phyloP scores from a whole-genome alignment of 208 protist species.

The Naegleria fowleri region DNA sequence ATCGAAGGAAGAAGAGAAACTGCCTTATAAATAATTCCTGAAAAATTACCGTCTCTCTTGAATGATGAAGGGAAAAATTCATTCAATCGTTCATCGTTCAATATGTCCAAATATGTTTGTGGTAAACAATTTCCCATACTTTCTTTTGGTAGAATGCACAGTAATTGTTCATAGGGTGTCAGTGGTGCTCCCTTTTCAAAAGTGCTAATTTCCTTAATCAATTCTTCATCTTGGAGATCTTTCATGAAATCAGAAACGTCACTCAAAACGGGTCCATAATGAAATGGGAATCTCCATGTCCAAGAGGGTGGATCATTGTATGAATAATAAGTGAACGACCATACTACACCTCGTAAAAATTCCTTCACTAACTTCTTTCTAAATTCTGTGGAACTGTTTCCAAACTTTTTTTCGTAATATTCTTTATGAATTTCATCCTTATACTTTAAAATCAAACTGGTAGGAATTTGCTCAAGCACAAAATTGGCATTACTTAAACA shows the following conservation, averaged over 20 bases:
- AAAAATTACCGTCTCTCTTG: neutral
- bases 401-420: neutral
- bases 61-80: neutral
- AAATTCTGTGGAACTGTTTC: neutral
- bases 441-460: neutral
- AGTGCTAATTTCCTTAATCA: neutral
- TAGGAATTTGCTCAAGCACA: neutral
- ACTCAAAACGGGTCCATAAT: neutral
- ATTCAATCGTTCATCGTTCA: neutral
- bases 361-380: neutral
- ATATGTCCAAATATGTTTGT: neutral
- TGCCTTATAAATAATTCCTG: neutral
- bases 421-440: neutral
- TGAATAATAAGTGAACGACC: neutral
- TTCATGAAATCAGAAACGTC: neutral
- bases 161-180: slow-evolving; percentile 37
- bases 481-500: neutral
- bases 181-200: slow-evolving; percentile 32
- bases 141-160: slow-evolving; percentile 34
- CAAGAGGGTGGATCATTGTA: neutral
- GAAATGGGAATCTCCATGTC: neutral
- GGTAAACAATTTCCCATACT: neutral
- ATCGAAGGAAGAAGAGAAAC: slow-evolving; percentile 3
- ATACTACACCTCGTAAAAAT: neutral
- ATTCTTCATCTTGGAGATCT: neutral